Evolutionary conservation across 345 rosid genomes (phyloP), one percentile per base, ranked within the genome.

Genomic region (Aethionema arabicum): DNA sequence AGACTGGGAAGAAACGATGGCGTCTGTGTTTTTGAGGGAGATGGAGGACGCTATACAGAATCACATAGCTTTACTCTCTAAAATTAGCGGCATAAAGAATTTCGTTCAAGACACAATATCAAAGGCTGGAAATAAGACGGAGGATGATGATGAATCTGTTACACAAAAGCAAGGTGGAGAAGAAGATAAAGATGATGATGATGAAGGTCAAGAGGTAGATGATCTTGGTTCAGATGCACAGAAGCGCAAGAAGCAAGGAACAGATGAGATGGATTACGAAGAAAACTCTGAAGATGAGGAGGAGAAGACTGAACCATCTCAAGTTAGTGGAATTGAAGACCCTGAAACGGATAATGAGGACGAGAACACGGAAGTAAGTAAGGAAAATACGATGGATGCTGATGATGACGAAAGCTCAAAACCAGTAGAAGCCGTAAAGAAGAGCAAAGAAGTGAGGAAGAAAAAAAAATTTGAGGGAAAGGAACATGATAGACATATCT

Each of bases 11-110:
- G 86, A 87, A 62, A 77, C 81, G 12, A 72, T 93, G 52, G 69
- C 61, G 40, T 71, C 67, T 54, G 55, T 32, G 32, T 93, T 76
- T 79, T 56, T 83, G 69, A 87, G 97, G 78, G 88, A 79, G 64
- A 72, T 93, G 77, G 99, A 93, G 79, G 99, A 93, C 70, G 88
- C 96, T 44, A 82, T 90, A 60, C 85, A 87, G 69, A 87, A 21
- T 64, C 95, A 90, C 68, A 54, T 90, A 52, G 47, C 56, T 40
- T 74, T 93, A 82, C 88, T 87, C 42, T 57, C 74, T 36, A 84
- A 46, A 75, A 93, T 90, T 12, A 87, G 79, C 21, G 97, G 99
- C 69, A 85, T 90, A 67, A 74, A 80, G 40, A 53, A 75, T 61
- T 69, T 74, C 31, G 51, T 56, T 52, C 33, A 76, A 32, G 85